phyloP scores from a whole-genome alignment of 164 flowering plant species.

The Kalanchoe fedtschenkoi region DNA sequence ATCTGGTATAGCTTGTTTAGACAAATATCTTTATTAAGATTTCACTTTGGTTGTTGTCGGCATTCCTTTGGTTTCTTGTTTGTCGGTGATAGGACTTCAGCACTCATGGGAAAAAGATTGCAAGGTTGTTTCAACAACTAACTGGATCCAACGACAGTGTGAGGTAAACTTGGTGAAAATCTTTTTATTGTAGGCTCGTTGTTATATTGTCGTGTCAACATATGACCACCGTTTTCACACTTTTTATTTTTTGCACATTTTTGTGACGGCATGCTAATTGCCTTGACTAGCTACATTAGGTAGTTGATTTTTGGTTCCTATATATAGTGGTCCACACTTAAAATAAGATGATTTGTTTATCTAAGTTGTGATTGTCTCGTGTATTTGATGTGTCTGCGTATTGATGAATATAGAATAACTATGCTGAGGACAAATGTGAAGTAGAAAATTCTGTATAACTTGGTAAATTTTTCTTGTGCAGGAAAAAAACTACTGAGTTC shows the following conservation, averaged over 20 bases:
- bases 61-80: neutral
- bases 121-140: conserved; percentile 41
- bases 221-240: too few species aligned
- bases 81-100: conserved; percentile 40
- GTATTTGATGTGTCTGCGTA: neutral
- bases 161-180: conserved; percentile 26
- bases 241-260: too few species aligned
- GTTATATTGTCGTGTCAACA: too few species aligned
- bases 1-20: too few species aligned
- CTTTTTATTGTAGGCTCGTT: neutral
- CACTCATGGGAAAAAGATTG: conserved; percentile 37
- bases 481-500: conserved; percentile 51
- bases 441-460: too few species aligned
- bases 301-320: neutral
- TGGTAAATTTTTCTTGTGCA: conserved; percentile 19
- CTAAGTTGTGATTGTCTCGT: neutral
- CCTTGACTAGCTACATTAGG: neutral
- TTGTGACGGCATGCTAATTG: neutral
- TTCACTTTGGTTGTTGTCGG: neutral
- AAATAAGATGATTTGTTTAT: neutral
- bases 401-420: neutral
- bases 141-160: conserved; percentile 49
- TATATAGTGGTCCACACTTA: too few species aligned
- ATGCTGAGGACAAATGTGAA: neutral
- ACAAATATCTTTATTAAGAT: too few species aligned